Percentiles rank a stretch among this genome's conserved stretches.
phyloP scores from a whole-genome alignment of 1,284 basidiomycete genomes.

The Pseudozyma flocculosa region DNA sequence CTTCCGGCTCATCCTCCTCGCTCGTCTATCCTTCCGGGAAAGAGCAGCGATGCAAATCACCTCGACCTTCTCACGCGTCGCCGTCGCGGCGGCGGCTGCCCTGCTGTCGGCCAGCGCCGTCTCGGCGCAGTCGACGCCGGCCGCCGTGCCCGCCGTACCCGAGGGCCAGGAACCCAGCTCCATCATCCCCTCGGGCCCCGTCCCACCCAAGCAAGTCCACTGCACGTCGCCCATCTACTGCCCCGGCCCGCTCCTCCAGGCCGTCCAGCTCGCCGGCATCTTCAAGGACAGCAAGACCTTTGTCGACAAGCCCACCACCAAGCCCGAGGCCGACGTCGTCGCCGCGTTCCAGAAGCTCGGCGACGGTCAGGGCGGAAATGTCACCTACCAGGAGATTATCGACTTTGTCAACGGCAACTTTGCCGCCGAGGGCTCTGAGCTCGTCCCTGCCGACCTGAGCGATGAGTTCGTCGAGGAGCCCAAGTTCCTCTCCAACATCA shows the following conservation, averaged over 20 bases:
- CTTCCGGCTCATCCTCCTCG: too few species aligned
- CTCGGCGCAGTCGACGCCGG: too few species aligned
- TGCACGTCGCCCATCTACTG: constrained; percentile 50
- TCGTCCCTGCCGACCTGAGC: constrained; percentile 66
- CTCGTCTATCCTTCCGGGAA: too few species aligned
- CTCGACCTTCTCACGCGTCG: too few species aligned
- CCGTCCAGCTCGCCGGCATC: constrained; percentile 74
- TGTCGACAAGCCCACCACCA: constrained; percentile 66
- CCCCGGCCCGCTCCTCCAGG: constrained; percentile 57
- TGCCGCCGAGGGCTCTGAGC: constrained; percentile 78
- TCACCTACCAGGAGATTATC: constrained; percentile 61
- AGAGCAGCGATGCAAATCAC: too few species aligned
- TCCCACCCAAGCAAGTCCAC: constrained; percentile 29
- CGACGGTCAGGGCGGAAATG: constrained; percentile 62
- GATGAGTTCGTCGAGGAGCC: constrained; percentile 68
- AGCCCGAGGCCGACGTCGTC: constrained; percentile 66
- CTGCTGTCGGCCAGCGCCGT: too few species aligned
- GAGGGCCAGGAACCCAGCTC: too few species aligned
- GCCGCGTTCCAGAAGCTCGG: constrained; percentile 69
- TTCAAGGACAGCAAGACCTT: constrained; percentile 81
- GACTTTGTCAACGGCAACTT: constrained; percentile 77
- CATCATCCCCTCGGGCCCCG: constrained; percentile 19
- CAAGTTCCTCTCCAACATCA: constrained; percentile 71
- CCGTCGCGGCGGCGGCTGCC: too few species aligned
- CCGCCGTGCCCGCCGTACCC: too few species aligned